Percentiles rank a stretch among this genome's conserved stretches.
These are phyloP conservation scores for Capronia americana DNA, from an alignment of 2,329 filamentous ascomycete species.

Conservation along the genomic window DNA sequence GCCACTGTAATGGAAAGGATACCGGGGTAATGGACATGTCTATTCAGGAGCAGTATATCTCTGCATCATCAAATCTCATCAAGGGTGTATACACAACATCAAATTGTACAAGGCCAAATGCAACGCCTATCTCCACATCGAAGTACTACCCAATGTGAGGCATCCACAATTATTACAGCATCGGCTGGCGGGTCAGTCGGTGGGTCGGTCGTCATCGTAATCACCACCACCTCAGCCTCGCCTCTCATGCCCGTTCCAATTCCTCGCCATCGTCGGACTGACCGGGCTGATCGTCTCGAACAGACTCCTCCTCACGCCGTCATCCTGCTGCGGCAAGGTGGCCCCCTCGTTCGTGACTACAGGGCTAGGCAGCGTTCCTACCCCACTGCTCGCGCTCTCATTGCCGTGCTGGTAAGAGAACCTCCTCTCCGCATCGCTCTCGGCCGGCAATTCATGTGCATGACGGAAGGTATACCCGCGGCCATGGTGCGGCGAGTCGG, in stretches of 20 bases:
- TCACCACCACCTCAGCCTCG: background rate
- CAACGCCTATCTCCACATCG: background rate
- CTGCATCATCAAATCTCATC: background rate
- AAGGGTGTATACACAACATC: background rate
- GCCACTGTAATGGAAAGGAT: background rate
- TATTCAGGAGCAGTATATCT: background rate
- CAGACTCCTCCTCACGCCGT: constrained; percentile 24
- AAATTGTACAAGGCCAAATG: background rate
- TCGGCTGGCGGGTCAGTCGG: too few relatives aligned
- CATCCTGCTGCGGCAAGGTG: constrained; percentile 8
- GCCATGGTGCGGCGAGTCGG: background rate
- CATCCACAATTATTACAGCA: too few relatives aligned
- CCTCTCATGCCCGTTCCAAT: constrained; percentile 2
- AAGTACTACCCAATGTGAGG: background rate
- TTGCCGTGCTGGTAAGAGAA: constrained; percentile 27
- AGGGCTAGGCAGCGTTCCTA: constrained; percentile 29
- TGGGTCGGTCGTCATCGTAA: background rate
- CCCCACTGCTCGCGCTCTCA: constrained; percentile 28
- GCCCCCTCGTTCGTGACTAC: background rate
- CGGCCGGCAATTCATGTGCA: constrained; percentile 6
- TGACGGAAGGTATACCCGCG: background rate
- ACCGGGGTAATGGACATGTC: background rate
- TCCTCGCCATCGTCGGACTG: constrained; percentile 24
- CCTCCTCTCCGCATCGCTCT: constrained; percentile 8
- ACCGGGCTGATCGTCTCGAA: constrained; percentile 31